A percentile compares a stretch with the other conserved stretches of the same genome.
Evolutionary conservation across 1,139 yeast genomes (phyloP).

Genomic region (Lipomyces yarrowii): DNA sequence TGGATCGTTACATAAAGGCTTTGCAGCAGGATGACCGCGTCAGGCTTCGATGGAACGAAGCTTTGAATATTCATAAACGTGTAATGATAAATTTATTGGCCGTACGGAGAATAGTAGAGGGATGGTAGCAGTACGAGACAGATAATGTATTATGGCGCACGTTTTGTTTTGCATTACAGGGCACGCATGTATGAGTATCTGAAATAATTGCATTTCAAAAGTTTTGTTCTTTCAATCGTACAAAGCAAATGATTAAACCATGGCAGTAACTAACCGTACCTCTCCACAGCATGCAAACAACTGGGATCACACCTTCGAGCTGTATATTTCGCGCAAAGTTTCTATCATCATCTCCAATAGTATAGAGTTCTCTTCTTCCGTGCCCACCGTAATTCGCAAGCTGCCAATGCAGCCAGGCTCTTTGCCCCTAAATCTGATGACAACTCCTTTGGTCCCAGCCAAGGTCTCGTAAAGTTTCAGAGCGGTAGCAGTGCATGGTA

Average conservation of each 20-base stretch:
- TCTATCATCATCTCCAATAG: conserved; percentile 56
- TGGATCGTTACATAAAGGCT: conserved; percentile 38
- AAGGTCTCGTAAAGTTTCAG: conserved; percentile 61
- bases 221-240: not conserved
- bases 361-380: conserved; percentile 65
- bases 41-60: conserved; percentile 37
- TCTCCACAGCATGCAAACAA: not conserved
- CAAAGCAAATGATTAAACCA: not conserved
- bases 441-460: conserved; percentile 75
- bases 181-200: not conserved
- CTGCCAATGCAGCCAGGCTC: conserved; percentile 90
- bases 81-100: conserved; percentile 34
- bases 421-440: conserved; percentile 85
- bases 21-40: conserved; percentile 40
- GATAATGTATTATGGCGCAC: not conserved
- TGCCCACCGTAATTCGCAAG: conserved; percentile 84
- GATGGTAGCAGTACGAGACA: conserved; percentile 13
- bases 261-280: not conserved
- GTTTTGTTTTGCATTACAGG: not conserved
- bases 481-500: conserved; percentile 73
- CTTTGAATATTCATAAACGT: conserved; percentile 35
- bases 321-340: conserved; percentile 39
- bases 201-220: not conserved
- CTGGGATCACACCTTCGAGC: not conserved
- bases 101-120: conserved; percentile 25